Base-by-base conservation (phyloP, 139 green algal genomes). In the Yamagishiella unicocca region DNA sequence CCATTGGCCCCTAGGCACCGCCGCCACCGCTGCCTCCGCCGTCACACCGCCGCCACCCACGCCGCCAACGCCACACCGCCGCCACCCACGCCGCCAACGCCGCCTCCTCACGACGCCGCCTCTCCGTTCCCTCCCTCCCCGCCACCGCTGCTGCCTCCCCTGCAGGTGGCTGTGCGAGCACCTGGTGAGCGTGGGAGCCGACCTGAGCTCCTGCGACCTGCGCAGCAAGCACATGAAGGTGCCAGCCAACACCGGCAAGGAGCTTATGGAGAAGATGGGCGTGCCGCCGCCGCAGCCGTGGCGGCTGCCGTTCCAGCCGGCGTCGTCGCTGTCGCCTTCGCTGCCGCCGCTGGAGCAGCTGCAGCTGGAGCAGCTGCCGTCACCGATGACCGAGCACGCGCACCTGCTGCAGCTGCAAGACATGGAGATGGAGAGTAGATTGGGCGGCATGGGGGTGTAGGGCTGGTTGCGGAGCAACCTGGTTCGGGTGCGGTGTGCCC, bases 161-260 rank as follows among this genome's bases (percentile, higher is more conserved):
- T 27, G 19, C 78, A 85, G 78, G 62, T 86, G 80, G 80, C 64
- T 86, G 80, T 86, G 80, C 62, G 80, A 86, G 80, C 80, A 86
- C 61, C 80, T 86, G 64, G 62, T 86, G 31, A 46, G 24, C 7
- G 80, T 78, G 64, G 80, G 80, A 45, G 80, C 80, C 0, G 80
- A 86, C 80, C 80, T 86, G 33, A 67, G 27, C 27, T 31, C n/a
- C 62, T 86, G 80, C 64, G 80, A 86, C 31, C 64, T 86, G 42
- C 62, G 62, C 29, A 64, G 38, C 80, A 86, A 86, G 80, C 80
- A 86, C 80, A 86, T 86, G 80, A 21, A 31, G 29, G 80, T 86
- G 80, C 80, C 80, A 2, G 80, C 80, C 12, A 43, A 62, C 80
- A 86, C 80, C 7, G 80, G 80, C 17, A 72, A 68, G 43, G 80